Base-by-base conservation (phyloP, 192 early-diverging fungal genomes). In the Umbelopsis isabellina region DNA sequence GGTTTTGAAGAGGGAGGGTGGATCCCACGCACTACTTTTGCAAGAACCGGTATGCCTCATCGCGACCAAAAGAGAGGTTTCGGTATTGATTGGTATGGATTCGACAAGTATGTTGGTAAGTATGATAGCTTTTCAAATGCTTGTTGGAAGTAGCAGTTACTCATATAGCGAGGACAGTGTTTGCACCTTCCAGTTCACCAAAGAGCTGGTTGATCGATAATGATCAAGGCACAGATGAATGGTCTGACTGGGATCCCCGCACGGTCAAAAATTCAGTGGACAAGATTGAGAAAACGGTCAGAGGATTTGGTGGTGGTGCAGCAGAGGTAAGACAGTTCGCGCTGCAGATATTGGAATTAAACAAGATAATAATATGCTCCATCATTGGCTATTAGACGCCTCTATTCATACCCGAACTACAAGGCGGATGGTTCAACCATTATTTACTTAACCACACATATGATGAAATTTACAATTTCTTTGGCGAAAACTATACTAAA, bases 371-470 rank as follows among this genome's bases (percentile, higher is more conserved):
- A 2, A 30, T 30, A 2, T 30, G 27, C 27, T 68, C 50, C 23
- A 58, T 67, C n/a, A 53, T 21, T 27, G 16, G 16, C 49, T n/a
- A 64, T 65, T 49, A 87, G 84, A 82, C 88, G 13, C 91, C 91
- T 8, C 82, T 91, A 21, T 88, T 93, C 66, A 90, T 91, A 68
- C 89, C 91, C 9, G 91, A 93, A 77, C 72, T 91, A 21, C 91
- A 93, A 73, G 91, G 91, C 25, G 91, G 91, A 6, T 93, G 91
- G 91, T 93, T 91, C 74, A 91, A 89, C 67, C 88, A 89, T 53
- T 91, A 93, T 61, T 79, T 82, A 46, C 75, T 88, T 41, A 69
- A 80, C 22, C 82, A 87, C 33, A 85, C 83, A 0, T 93, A 87
- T 80, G 91, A 93, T 65, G 81, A 85, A 11, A 86, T 91, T 23